Evolutionary conservation across 164 flowering plant genomes (phyloP).

Genomic region (Aristolochia californica): DNA sequence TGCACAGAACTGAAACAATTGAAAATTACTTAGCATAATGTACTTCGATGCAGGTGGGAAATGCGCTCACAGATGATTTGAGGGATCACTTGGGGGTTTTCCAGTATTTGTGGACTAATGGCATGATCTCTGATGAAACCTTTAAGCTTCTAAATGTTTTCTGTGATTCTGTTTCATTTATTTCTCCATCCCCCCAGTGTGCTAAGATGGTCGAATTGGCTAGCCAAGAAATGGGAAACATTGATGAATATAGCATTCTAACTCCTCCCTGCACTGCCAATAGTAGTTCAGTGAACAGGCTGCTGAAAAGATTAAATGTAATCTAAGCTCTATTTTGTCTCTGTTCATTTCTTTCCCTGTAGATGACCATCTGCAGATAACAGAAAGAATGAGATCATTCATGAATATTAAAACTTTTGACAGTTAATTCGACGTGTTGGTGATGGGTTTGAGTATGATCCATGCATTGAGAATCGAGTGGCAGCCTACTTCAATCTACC

Average conservation of each 20-base stretch:
- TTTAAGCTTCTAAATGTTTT: constrained; percentile 41
- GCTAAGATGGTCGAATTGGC: constrained; percentile 46
- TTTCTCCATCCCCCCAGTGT: constrained; percentile 47
- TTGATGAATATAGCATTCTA: constrained; percentile 75
- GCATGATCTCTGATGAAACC: constrained; percentile 82
- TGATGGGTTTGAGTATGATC: constrained; percentile 50
- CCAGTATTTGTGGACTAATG: constrained; percentile 81
- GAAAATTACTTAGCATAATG: neutral
- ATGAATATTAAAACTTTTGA: neutral
- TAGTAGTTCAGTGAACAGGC: constrained; percentile 26
- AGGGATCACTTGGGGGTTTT: constrained; percentile 68
- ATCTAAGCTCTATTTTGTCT: constrained; percentile 12
- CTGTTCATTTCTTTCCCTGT: neutral
- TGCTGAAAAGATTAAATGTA: constrained; percentile 38
- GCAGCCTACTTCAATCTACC: constrained; percentile 66
- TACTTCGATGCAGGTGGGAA: constrained; percentile 68
- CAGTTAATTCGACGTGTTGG: constrained; percentile 42
- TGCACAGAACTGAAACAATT: neutral
- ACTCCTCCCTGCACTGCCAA: constrained; percentile 65
- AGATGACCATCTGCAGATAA: neutral
- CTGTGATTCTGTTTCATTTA: constrained; percentile 58
- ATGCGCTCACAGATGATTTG: constrained; percentile 76
- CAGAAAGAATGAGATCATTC: neutral
- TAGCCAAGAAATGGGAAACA: constrained; percentile 58
- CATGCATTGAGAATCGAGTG: constrained; percentile 82